These are phyloP conservation scores for Ogataea populi-albae DNA, from an alignment of 805 yeast species.

Conservation along the genomic window DNA sequence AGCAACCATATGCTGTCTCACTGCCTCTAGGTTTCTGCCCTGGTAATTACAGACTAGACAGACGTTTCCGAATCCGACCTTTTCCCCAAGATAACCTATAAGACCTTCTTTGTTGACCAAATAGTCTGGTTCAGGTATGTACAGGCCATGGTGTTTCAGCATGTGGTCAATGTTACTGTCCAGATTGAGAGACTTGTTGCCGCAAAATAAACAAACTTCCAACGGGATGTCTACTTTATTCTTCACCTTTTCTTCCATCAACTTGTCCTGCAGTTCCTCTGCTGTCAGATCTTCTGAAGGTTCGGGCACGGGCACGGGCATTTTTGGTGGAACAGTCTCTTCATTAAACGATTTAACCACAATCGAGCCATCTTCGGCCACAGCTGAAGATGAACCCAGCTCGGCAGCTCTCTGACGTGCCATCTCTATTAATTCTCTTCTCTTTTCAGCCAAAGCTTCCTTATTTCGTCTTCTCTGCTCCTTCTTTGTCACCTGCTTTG, in stretches of 20 bases:
- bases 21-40: conserved; percentile 82
- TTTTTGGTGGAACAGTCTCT: conserved; percentile 17
- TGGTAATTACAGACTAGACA: conserved; percentile 81
- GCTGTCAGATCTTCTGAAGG: conserved; percentile 32
- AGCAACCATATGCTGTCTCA: conserved; percentile 80
- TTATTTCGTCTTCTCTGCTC: conserved; percentile 49
- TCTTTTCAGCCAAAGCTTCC: conserved; percentile 48
- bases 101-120: conserved; percentile 69
- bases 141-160: conserved; percentile 78
- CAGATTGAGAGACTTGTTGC: conserved; percentile 34
- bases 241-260: conserved; percentile 43
- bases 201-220: conserved; percentile 51
- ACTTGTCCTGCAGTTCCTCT: conserved; percentile 40
- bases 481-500: conserved; percentile 41
- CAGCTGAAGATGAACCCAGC: conserved; percentile 25
- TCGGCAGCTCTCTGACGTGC: conserved; percentile 42
- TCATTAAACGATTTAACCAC: conserved; percentile 19
- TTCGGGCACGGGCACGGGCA: conserved; percentile 12
- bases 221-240: conserved; percentile 47
- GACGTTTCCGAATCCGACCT: conserved; percentile 76
- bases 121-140: conserved; percentile 77
- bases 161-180: conserved; percentile 63
- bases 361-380: conserved; percentile 28
- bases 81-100: conserved; percentile 71
- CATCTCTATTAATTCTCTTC: conserved; percentile 44